Evolutionary conservation across 2,329 filamentous ascomycete genomes (phyloP).

Genomic region (Stemphylium lycopersici): DNA sequence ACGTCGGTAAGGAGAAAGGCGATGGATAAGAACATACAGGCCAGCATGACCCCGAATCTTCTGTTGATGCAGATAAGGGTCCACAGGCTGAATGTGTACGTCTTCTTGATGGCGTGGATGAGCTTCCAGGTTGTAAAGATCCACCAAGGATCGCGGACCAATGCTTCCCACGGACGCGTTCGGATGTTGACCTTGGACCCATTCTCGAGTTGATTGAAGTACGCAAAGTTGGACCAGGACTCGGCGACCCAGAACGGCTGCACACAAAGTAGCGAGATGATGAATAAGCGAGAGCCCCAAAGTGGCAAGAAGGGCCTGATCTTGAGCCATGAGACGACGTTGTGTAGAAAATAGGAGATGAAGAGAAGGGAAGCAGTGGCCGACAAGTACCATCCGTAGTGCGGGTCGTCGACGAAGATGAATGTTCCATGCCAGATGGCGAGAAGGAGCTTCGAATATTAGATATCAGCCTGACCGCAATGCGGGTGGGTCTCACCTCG

Average conservation of each 20-base stretch:
- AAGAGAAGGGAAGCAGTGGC: conserved; percentile 44
- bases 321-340: conserved; percentile 45
- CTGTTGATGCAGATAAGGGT: conserved; percentile 35
- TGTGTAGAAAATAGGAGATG: conserved; percentile 46
- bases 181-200: conserved; percentile 36
- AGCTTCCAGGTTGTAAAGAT: conserved; percentile 46
- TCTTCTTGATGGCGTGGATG: conserved; percentile 40
- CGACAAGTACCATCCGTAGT: conserved; percentile 45
- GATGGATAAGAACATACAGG: conserved; percentile 43
- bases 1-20: conserved; percentile 41
- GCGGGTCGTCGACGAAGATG: conserved; percentile 41
- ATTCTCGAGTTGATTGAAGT: conserved; percentile 38
- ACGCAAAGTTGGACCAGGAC: conserved; percentile 45
- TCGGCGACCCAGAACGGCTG: conserved; percentile 46
- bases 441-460: conserved; percentile 37
- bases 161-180: conserved; percentile 42
- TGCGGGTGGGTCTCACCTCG: conserved; percentile 24
- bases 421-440: conserved; percentile 47
- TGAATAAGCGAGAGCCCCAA: conserved; percentile 45
- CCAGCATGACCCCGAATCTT: conserved; percentile 43
- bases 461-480: neutral
- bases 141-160: conserved; percentile 45
- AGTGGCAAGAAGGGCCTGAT: conserved; percentile 42
- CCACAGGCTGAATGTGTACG: conserved; percentile 39
- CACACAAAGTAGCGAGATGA: conserved; percentile 37